Evolutionary conservation across 2,329 filamentous ascomycete genomes (phyloP), one percentile per base, ranked within the genome.

Genomic region (Aspergillus fischeri): DNA sequence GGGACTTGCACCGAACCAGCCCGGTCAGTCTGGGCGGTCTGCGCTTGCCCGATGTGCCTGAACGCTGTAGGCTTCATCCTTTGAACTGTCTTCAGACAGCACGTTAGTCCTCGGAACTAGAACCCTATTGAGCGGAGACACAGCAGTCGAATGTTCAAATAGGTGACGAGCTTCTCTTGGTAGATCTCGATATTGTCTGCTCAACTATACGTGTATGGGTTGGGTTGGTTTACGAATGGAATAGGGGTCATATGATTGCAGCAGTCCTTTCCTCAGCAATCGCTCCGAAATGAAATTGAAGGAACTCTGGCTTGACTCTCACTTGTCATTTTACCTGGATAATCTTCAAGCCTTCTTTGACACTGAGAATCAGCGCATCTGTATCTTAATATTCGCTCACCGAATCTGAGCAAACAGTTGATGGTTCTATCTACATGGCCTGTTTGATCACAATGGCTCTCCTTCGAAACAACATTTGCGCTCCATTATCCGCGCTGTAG

Each of bases 61-160:
- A 7, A 14, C 32, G 5, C 32, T 35, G 14, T 17, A 6, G 14
- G 32, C 6, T 38, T 38, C 32, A 38, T 38, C 5, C 14, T 17
- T 14, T 7, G 72, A 80, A 42, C 27, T 38, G 49, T 20, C n/a
- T 29, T 11, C 51, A 9, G 10, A 21, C 29, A 20, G 10, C 24
- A n/a, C 24, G 28, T 49, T 32, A 29, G 14, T 4, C 14, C 11
- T 49, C 41, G 14, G 32, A 14, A 5, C 32, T 14, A 7, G 32
- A 14, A 14, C 32, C 14, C 14, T 14, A 6, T 1, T 32, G 14
- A 17, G 11, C 14, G 11, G 32, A 38, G 32, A 38, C 32, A 17
- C 32, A 38, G 32, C 32, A 17, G 14, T 35, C 14, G 11, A 35
- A 17, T 17, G 4, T 17, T 35, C 32, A n/a, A 7, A 14, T 14